Evolutionary conservation across 208 protist genomes (phyloP).

Genomic region (Leishmania aethiopica): DNA sequence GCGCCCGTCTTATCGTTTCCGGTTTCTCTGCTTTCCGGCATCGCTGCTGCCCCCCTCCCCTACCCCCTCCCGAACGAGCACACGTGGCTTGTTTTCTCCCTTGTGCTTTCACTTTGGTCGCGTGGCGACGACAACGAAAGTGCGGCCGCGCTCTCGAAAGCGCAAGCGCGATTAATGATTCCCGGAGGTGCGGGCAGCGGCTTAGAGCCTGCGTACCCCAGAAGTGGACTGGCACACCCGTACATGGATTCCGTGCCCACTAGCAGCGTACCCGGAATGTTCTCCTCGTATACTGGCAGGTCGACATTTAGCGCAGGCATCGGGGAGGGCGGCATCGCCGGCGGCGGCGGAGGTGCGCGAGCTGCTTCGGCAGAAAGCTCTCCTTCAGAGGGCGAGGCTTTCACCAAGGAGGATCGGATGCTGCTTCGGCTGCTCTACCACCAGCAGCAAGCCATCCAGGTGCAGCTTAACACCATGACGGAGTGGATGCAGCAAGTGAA

Average conservation of each 20-base stretch:
- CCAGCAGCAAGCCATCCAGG: conserved; percentile 82
- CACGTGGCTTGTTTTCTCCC: neutral
- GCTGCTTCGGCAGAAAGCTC: neutral
- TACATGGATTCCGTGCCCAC: conserved; percentile 17
- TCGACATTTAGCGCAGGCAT: neutral
- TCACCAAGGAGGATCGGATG: conserved; percentile 76
- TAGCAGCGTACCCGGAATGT: neutral
- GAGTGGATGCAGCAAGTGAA: conserved; percentile 75
- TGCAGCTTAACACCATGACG: conserved; percentile 77
- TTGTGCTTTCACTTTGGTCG: neutral
- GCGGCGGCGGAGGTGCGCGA: neutral
- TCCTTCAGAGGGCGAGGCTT: conserved; percentile 18
- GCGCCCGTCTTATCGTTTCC: neutral
- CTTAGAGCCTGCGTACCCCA: conserved; percentile 3
- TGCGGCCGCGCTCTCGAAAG: neutral
- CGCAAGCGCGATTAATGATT: conserved; percentile 6
- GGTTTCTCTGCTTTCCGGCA: neutral
- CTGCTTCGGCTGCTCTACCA: conserved; percentile 79
- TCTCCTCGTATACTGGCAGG: conserved; percentile 7
- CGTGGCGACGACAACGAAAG: neutral
- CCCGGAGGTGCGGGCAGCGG: conserved; percentile 6
- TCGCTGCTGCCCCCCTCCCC: neutral
- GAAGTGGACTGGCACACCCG: conserved; percentile 8
- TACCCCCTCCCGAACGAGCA: neutral
- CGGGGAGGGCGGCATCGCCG: neutral